Percentiles rank a stretch among this genome's conserved stretches.
Evolutionary conservation across 352 stramenopile genomes (phyloP).

Genomic region (Thraustochytrium striatum): DNA sequence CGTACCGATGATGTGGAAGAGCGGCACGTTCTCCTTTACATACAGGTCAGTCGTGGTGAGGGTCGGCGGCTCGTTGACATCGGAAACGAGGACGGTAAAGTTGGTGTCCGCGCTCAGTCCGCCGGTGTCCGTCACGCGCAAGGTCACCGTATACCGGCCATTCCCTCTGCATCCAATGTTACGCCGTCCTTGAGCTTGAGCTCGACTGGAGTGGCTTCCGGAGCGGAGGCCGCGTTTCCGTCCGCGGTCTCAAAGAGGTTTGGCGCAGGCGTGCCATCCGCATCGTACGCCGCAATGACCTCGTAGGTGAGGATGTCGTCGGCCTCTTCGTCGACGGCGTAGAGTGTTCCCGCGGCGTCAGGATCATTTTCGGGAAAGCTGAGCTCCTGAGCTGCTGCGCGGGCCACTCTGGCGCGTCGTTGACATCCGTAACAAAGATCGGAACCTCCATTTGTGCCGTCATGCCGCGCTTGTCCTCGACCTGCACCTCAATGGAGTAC

Average conservation of each 20-base stretch:
- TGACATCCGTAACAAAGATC: conserved; percentile 13
- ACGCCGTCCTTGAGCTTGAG: neutral
- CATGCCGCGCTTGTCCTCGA: conserved; percentile 15
- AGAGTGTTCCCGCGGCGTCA: neutral
- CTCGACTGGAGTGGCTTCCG: neutral
- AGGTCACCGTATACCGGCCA: neutral
- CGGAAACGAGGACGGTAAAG: conserved; percentile 22
- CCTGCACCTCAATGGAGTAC: conserved; percentile 27
- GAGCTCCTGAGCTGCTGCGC: neutral
- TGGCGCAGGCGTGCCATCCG: neutral
- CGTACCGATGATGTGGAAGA: neutral
- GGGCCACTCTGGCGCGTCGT: conserved; percentile 25
- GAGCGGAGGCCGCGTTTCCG: neutral
- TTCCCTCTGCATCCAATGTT: neutral
- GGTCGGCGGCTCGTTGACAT: conserved; percentile 42
- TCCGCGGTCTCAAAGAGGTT: neutral
- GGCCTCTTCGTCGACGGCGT: conserved; percentile 19
- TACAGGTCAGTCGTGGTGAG: conserved; percentile 10
- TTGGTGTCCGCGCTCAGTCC: neutral
- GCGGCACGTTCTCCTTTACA: conserved; percentile 9
- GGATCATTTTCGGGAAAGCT: neutral
- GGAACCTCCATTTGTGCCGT: neutral
- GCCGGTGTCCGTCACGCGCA: neutral
- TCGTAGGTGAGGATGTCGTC: conserved; percentile 3
- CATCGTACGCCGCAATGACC: neutral